Evolutionary conservation across 1,139 yeast genomes (phyloP).

Genomic region (Kodamaea arcana): DNA sequence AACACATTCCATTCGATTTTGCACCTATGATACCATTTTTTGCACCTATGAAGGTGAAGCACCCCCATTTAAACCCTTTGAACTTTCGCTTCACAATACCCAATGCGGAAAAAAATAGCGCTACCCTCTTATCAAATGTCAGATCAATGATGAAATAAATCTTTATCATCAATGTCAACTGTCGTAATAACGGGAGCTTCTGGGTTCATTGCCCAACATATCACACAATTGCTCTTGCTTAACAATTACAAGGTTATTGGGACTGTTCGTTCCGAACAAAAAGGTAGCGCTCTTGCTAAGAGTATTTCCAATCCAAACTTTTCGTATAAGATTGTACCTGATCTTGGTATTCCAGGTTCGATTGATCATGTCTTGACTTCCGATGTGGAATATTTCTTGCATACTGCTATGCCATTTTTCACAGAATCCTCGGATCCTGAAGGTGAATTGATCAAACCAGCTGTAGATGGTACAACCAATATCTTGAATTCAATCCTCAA

Average conservation of each 20-base stretch:
- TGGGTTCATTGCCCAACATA: constrained; percentile 37
- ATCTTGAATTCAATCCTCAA: constrained; percentile 26
- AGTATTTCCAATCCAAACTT: constrained; percentile 13
- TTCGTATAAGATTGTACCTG: constrained; percentile 29
- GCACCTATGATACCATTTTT: too few relatives aligned
- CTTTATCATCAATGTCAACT: too few relatives aligned
- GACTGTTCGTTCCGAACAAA: constrained; percentile 29
- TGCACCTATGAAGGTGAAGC: too few relatives aligned
- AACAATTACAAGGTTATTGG: constrained; percentile 32
- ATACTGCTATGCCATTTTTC: constrained; percentile 16
- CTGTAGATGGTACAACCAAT: constrained; percentile 36
- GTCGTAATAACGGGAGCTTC: constrained; percentile 41
- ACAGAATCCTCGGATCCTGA: constrained; percentile 27
- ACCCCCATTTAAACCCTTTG: too few relatives aligned
- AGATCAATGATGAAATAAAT: too few relatives aligned
- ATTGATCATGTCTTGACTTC: constrained; percentile 1
- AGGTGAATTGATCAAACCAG: constrained; percentile 36
- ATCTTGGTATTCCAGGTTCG: constrained; percentile 3
- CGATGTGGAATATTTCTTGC: constrained; percentile 12
- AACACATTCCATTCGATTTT: too few relatives aligned
- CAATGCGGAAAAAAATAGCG: too few relatives aligned
- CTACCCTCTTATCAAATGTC: too few relatives aligned
- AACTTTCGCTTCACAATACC: too few relatives aligned
- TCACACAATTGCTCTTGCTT: constrained; percentile 21
- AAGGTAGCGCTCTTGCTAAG: constrained; percentile 25